These are phyloP conservation scores for Capronia epimyces DNA, from an alignment of 2,329 filamentous ascomycete genomes.

Conservation along the genomic window DNA sequence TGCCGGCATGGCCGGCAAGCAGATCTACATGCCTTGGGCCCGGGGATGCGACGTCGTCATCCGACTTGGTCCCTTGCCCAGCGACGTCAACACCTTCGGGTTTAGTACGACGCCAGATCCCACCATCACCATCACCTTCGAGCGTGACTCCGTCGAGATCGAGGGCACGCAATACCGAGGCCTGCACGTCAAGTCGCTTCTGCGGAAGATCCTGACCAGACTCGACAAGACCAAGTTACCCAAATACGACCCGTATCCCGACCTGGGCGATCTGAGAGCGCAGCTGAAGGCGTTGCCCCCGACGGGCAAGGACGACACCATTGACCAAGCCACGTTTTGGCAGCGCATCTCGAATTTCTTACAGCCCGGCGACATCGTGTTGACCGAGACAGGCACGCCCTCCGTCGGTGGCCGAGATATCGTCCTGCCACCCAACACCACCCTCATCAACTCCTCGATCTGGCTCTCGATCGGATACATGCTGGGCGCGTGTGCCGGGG, in stretches of 20 bases:
- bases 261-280: conserved; percentile 43
- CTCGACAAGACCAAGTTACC: conserved; percentile 41
- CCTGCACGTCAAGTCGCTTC: conserved; percentile 70
- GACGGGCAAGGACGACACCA: conserved; percentile 45
- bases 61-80: conserved; percentile 45
- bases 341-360: conserved; percentile 54
- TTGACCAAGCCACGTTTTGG: conserved; percentile 56
- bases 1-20: conserved; percentile 40
- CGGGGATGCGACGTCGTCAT: conserved; percentile 43
- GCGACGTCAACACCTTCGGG: conserved; percentile 42
- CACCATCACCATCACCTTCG: conserved; percentile 64
- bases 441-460: conserved; percentile 49
- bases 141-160: conserved; percentile 67
- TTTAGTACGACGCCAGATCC: conserved; percentile 31
- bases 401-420: conserved; percentile 52
- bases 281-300: conserved; percentile 45
- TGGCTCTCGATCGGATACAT: conserved; percentile 60
- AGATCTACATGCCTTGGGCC: conserved; percentile 37
- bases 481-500: conserved; percentile 53
- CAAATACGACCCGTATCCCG: conserved; percentile 31
- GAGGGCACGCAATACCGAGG: conserved; percentile 71
- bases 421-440: conserved; percentile 46
- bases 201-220: conserved; percentile 62
- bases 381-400: conserved; percentile 56
- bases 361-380: conserved; percentile 50